A percentile compares a stretch with the other conserved stretches of the same genome.
Evolutionary conservation across 345 rosid genomes (phyloP).

Genomic region (Atalantia buxifolia): DNA sequence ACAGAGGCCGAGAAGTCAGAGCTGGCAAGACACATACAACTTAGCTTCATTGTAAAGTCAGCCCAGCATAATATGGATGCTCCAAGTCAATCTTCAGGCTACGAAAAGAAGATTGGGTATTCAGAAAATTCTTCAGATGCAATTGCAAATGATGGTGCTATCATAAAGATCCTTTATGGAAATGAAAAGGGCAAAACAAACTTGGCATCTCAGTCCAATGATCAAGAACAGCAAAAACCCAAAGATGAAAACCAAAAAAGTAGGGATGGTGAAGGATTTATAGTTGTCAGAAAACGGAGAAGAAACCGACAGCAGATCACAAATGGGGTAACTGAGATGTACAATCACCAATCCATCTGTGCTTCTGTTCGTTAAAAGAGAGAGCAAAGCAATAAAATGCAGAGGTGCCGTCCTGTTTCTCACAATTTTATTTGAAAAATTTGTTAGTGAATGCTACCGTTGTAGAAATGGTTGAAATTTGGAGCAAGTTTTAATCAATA

Average conservation of each 20-base stretch:
- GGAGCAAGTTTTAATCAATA: not conserved
- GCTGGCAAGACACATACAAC: too few species aligned
- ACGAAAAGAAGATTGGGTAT: too few species aligned
- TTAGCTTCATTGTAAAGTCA: not conserved
- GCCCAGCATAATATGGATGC: too few species aligned
- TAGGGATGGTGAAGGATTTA: constrained; percentile 69
- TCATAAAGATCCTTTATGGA: too few species aligned
- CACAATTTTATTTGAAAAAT: not conserved
- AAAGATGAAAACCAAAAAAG: constrained; percentile 22
- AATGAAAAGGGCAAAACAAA: constrained; percentile 33
- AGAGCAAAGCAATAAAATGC: not conserved
- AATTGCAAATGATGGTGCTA: too few species aligned
- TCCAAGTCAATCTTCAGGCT: too few species aligned
- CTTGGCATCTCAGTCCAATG: constrained; percentile 9
- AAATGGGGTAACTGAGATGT: constrained; percentile 39
- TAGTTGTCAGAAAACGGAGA: constrained; percentile 54
- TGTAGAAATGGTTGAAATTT: constrained; percentile 7
- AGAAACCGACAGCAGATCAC: constrained; percentile 55
- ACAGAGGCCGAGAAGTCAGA: constrained; percentile 42
- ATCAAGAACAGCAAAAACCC: constrained; percentile 19
- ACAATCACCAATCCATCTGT: constrained; percentile 62
- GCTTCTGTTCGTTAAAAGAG: constrained; percentile 47
- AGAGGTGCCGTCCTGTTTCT: not conserved
- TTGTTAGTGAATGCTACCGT: not conserved
- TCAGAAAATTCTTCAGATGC: too few species aligned